phyloP scores from a whole-genome alignment of 2,329 filamentous ascomycete genomes.

The Alternaria alternata region DNA sequence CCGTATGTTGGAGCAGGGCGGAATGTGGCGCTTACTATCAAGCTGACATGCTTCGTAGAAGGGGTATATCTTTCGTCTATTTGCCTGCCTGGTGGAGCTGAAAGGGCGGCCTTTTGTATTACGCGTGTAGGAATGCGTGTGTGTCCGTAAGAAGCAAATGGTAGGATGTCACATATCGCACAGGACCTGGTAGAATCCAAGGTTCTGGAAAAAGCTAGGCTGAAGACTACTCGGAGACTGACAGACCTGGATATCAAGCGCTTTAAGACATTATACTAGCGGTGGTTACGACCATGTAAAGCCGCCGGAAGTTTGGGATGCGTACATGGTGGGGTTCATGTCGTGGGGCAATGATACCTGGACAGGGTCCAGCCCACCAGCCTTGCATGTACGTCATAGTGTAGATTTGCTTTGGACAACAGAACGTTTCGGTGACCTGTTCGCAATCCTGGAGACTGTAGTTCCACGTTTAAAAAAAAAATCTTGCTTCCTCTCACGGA shows the following conservation, averaged over 20 bases:
- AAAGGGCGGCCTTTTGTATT: background rate
- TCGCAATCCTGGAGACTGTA: too few relatives aligned
- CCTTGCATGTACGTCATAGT: constrained; percentile 17
- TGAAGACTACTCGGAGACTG: background rate
- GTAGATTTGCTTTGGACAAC: constrained; percentile 6
- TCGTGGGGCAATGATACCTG: background rate
- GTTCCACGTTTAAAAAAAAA: background rate
- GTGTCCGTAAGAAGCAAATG: constrained; percentile 9
- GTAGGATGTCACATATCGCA: background rate
- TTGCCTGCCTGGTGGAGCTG: background rate
- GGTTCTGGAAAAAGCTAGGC: background rate
- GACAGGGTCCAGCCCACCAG: constrained; percentile 8
- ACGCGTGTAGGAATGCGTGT: background rate
- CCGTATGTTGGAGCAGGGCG: background rate
- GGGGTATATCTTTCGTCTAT: background rate
- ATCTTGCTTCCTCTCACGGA: too few relatives aligned
- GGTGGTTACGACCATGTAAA: background rate
- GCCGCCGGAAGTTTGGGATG: background rate
- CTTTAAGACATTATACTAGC: background rate
- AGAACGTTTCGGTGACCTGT: background rate
- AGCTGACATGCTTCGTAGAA: background rate
- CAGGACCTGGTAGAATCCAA: background rate
- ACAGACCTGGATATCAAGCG: background rate
- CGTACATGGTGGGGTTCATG: background rate
- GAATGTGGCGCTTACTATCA: background rate